Evolutionary conservation across 2,329 filamentous ascomycete species (phyloP).

Genomic region (Zasmidium citrigriseum): DNA sequence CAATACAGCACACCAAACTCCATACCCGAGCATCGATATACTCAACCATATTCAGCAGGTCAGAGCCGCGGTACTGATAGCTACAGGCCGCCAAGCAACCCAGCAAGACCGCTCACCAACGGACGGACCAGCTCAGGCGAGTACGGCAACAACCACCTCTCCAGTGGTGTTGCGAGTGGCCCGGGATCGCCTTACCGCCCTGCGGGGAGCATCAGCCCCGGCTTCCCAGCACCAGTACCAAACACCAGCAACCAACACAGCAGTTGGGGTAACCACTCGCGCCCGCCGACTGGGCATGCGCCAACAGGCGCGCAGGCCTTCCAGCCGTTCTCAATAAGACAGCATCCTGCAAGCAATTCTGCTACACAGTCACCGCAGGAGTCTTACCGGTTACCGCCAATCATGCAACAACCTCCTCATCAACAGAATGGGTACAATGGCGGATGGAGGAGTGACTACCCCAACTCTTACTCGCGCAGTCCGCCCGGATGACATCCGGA

Average conservation of each 20-base stretch:
- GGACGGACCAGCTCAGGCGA: slow-evolving; percentile 12
- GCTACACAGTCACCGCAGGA: neutral
- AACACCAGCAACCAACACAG: slow-evolving; percentile 1
- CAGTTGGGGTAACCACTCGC: slow-evolving; percentile 2
- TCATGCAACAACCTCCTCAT: neutral
- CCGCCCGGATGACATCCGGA: slow-evolving; percentile 2
- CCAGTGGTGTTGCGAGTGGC: slow-evolving; percentile 3
- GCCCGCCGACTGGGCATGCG: neutral
- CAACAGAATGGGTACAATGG: slow-evolving; percentile 1
- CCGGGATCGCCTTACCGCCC: slow-evolving; percentile 7
- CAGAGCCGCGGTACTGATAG: slow-evolving; percentile 23
- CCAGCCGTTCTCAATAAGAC: slow-evolving; percentile 7
- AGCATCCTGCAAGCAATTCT: neutral
- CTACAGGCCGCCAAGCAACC: slow-evolving; percentile 26
- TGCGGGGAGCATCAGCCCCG: slow-evolving; percentile 4
- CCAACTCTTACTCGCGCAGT: slow-evolving; percentile 2
- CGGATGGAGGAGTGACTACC: slow-evolving; percentile 8
- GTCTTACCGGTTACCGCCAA: slow-evolving; percentile 4
- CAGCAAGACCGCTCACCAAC: slow-evolving; percentile 20
- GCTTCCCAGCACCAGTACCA: neutral
- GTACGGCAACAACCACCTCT: slow-evolving; percentile 7
- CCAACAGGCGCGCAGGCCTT: slow-evolving; percentile 1
- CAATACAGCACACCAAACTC: slow-evolving; percentile 26
- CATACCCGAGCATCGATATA: slow-evolving; percentile 25
- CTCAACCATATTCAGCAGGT: slow-evolving; percentile 12